Percentiles rank a stretch among this genome's conserved stretches.
Conservation (phyloP, 1,139 yeast genomes). For the Suhomyces bokatorum region DNA sequence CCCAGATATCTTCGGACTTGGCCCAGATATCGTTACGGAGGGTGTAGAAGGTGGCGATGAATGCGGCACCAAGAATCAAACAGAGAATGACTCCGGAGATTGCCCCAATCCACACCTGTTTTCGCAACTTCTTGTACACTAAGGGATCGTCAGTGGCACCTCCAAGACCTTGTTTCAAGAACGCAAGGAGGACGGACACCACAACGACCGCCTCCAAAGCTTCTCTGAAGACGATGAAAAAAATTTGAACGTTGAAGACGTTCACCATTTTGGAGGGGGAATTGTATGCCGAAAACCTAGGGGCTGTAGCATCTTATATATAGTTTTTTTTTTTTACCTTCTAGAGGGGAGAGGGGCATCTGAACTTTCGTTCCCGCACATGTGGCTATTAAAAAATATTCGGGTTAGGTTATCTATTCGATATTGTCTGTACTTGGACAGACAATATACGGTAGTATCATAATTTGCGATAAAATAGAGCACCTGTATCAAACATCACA, state of each 20-base stretch:
- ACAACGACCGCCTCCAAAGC: conserved; percentile 87
- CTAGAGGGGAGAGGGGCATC: too few relatives aligned
- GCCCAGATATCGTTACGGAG: conserved; percentile 25
- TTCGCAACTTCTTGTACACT: conserved; percentile 58
- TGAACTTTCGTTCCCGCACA: neutral
- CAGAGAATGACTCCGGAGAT: conserved; percentile 24
- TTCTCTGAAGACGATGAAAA: conserved; percentile 89
- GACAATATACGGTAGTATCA: neutral
- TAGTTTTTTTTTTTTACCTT: neutral
- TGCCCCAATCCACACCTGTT: conserved; percentile 31
- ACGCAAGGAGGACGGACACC: conserved; percentile 85
- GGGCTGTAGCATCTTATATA: neutral
- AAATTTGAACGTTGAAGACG: conserved; percentile 59
- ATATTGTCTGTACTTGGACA: too few relatives aligned
- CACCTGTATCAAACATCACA: neutral
- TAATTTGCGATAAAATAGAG: too few relatives aligned
- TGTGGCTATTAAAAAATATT: neutral
- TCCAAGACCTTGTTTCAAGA: conserved; percentile 82
- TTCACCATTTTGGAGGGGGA: conserved; percentile 26
- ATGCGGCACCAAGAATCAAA: conserved; percentile 26
- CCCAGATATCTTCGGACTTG: conserved; percentile 31
- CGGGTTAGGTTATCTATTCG: neutral
- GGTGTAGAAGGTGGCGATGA: conserved; percentile 26
- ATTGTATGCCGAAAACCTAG: neutral
- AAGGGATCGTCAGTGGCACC: conserved; percentile 46